Evolutionary conservation across 2,329 filamentous ascomycete species (phyloP).

Genomic region (Fusarium torulosum): DNA sequence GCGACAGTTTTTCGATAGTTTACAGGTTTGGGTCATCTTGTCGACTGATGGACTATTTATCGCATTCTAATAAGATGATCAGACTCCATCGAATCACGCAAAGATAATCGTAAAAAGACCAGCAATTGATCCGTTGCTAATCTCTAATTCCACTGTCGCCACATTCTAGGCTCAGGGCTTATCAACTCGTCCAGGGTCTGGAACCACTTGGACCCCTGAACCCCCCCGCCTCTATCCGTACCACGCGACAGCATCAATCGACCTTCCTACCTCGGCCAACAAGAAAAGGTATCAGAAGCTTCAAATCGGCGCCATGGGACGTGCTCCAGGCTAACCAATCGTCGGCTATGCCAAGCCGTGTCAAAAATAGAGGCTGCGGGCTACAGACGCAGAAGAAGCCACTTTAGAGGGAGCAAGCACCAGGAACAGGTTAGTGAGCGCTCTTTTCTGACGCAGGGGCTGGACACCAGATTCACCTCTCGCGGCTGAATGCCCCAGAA

Average conservation of each 20-base stretch:
- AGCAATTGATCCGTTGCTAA: background rate
- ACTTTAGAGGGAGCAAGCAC: background rate
- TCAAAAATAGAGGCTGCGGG: constrained; percentile 14
- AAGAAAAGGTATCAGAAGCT: background rate
- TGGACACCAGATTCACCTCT: constrained; percentile 1
- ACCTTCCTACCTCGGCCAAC: constrained; percentile 25
- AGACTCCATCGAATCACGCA: background rate
- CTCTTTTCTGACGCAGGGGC: constrained; percentile 13
- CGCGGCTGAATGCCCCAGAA: constrained; percentile 3
- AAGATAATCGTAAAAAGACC: background rate
- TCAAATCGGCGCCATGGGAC: background rate
- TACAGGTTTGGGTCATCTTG: background rate
- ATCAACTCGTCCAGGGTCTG: constrained; percentile 8
- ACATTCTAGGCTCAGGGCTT: background rate
- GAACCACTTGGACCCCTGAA: constrained; percentile 10
- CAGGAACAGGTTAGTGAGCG: constrained; percentile 4
- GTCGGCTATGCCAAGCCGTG: constrained; percentile 1
- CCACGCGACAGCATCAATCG: constrained; percentile 21
- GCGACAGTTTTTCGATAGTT: constrained; percentile 1
- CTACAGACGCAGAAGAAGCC: constrained; percentile 2
- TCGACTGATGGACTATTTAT: background rate
- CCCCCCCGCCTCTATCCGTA: background rate
- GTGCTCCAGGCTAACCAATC: constrained; percentile 1
- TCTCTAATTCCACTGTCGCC: background rate
- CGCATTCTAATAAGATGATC: background rate